Evolutionary conservation across 352 stramenopile species (phyloP), one percentile per base, ranked within the genome.

Genomic region (Phytophthora brassicae): DNA sequence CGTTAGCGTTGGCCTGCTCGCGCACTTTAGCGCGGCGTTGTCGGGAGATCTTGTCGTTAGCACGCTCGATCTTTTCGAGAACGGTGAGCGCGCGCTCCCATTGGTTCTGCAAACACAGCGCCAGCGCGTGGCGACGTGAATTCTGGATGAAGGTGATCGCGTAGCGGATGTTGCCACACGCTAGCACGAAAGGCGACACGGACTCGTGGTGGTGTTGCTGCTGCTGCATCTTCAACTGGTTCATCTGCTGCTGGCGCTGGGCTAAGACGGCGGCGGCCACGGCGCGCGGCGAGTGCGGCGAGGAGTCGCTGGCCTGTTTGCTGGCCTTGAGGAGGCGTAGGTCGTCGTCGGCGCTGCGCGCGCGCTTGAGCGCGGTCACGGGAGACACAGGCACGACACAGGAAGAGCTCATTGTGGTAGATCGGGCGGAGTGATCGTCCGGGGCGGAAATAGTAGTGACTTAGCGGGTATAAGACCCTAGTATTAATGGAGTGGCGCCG

Each of bases 1-100:
- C 31, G 41, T 67, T 72, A 20, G 70, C 72, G 63, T 92, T 92
- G 47, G 70, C 74, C 38, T 88, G 73, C 38, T 85, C 57, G 7
- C 85, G 68, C 56, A 92, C 77, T 51, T 78, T 75, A 36, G 70
- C 56, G 60, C 83, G 83, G 49, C 79, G 83, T 59, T 89, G 81
- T 48, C 77, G 79, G 16, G 79, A 75, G 57, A 92, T 83, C 54
- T 89, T 89, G 49, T 90, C 81, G 64, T 87, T 90, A 35, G 83
- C 83, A 20, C 81, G 81, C 62, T 92, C 83, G 45, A 92, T 86
- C 70, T 92, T 92, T 62, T 92, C 83, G 13, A 92, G 72, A 50
- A 92, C 81, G 36, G 63, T 69, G 24, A 92, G 59, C 13, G 83
- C 83, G 45, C 83, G 83, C 45, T 90, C 77, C 75, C 81, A 92